phyloP scores from a whole-genome alignment of 441 rosid species.

The Erysimum pusillum region DNA sequence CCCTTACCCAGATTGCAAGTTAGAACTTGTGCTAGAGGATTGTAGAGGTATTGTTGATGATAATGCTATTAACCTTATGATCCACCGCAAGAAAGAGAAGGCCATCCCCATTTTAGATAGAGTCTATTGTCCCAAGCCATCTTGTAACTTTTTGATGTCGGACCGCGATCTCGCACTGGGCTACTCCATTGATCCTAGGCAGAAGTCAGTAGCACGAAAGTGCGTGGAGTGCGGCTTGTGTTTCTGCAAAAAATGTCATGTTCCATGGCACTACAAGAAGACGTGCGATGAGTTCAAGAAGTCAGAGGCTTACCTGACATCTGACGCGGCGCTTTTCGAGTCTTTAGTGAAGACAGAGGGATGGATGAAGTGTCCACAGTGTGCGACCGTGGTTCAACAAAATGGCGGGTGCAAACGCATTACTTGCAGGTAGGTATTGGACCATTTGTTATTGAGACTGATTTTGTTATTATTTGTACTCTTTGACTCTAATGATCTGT shows the following conservation, averaged over 20 bases:
- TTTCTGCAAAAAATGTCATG: too few relatives aligned
- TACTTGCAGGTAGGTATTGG: slow-evolving; percentile 11
- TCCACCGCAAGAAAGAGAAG: slow-evolving; percentile 38
- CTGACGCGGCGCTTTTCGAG: too few relatives aligned
- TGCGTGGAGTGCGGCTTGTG: too few relatives aligned
- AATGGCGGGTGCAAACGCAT: background rate
- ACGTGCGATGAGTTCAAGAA: too few relatives aligned
- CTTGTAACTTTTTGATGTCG: too few relatives aligned
- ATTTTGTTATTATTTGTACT: too few relatives aligned
- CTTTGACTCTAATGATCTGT: background rate
- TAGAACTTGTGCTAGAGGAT: slow-evolving; percentile 15
- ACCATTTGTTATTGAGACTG: background rate
- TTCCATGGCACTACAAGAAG: too few relatives aligned
- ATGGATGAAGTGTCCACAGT: slow-evolving; percentile 7
- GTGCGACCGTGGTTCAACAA: slow-evolving; percentile 12
- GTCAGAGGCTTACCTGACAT: too few relatives aligned
- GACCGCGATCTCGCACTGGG: too few relatives aligned
- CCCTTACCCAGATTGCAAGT: slow-evolving; percentile 18
- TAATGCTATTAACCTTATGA: slow-evolving; percentile 27
- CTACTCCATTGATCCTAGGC: too few relatives aligned
- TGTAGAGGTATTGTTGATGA: slow-evolving; percentile 26
- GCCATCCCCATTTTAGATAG: slow-evolving; percentile 20
- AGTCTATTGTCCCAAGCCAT: slow-evolving; percentile 18
- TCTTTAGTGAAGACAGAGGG: too few relatives aligned
- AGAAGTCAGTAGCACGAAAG: too few relatives aligned